Percentiles rank a stretch among this genome's conserved stretches.
phyloP scores from a whole-genome alignment of 352 stramenopile genomes.

The Phytopythium oedochilum region DNA sequence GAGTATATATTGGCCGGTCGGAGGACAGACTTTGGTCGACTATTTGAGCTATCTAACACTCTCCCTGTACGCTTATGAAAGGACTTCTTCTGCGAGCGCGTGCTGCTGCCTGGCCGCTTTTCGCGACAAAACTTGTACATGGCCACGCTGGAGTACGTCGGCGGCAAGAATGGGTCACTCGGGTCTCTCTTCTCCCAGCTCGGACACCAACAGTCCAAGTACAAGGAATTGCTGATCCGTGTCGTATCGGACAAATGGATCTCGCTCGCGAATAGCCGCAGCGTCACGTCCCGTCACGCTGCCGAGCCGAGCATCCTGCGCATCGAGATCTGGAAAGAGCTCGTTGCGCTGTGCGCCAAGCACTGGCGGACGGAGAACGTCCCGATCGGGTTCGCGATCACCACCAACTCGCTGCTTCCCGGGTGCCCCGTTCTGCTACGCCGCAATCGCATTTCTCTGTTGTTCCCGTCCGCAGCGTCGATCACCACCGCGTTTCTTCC shows the following conservation, averaged over 20 bases:
- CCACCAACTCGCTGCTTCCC: conserved; percentile 35
- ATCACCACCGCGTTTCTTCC: conserved; percentile 48
- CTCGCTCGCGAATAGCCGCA: conserved; percentile 9
- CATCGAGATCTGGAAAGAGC: conserved; percentile 55
- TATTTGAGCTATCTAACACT: too few relatives aligned
- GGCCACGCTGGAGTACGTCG: conserved; percentile 42
- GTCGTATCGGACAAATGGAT: conserved; percentile 45
- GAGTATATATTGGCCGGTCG: too few relatives aligned
- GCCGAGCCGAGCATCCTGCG: conserved; percentile 26
- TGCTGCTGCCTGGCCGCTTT: conserved; percentile 60
- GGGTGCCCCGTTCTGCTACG: conserved; percentile 61
- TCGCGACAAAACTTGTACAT: conserved; percentile 63
- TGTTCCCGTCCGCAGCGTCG: conserved; percentile 49
- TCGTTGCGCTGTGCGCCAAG: conserved; percentile 67
- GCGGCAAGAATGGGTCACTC: conserved; percentile 19
- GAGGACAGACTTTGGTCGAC: too few relatives aligned
- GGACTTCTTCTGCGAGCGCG: conserved; percentile 54
- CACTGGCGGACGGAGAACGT: conserved; percentile 68
- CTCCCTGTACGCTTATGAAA: conserved; percentile 6
- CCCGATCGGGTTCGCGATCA: conserved; percentile 56
- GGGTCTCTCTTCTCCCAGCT: conserved; percentile 30
- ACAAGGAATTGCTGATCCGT: conserved; percentile 56
- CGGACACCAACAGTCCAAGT: conserved; percentile 41
- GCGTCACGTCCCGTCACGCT: conserved; percentile 11
- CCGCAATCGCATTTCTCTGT: conserved; percentile 59